Base-by-base conservation (phyloP, 495 filamentous ascomycete genomes). In the Penicillium pancosmium region DNA sequence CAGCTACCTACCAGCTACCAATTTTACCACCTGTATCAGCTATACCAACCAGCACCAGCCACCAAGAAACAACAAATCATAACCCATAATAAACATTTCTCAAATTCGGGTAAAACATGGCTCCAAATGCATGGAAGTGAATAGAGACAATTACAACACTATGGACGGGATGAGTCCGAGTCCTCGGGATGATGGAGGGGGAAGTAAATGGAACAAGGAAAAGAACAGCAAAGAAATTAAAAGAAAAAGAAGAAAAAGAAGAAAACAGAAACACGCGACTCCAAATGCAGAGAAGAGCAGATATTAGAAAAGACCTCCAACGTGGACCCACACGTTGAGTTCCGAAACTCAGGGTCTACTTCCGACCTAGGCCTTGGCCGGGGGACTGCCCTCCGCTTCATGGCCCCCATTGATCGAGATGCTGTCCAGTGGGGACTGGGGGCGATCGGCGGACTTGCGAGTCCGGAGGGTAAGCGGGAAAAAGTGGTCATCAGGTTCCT, bases 401-500 rank as follows among this genome's bases (percentile, higher is more conserved):
- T 33, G 41, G 11, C 51, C 62, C 12, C 69, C 71, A 47, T 78
- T 78, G 50, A 78, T 41, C n/a, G 71, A 62, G 38, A 79, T 72
- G 48, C 67, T 74, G 50, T 80, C 77, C 49, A 80, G 61, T 19
- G 76, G 76, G 9, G 78, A 79, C 19, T 71, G 67, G 4, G 73
- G 62, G 21, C 73, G 73, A 35, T 79, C 76, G 2, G 56, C 51
- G 23, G 61, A 6, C 57, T 77, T 80, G 64, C 78, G 78, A n/a
- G 71, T 72, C 11, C 77, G 72, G 48, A 98, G 80, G 4, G 91
- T 97, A 34, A 98, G 83, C 21, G 93, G 92, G 80, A 94, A 96
- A 31, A 89, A 88, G 68, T 93, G 96, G 58, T 97, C 93, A 19
- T 98, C 94, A 5, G 90, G 86, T 57, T 97, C 91, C 75, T 98